Evolutionary conservation across 257 asterid genomes (phyloP).

Genomic region (Gentiana dahurica): DNA sequence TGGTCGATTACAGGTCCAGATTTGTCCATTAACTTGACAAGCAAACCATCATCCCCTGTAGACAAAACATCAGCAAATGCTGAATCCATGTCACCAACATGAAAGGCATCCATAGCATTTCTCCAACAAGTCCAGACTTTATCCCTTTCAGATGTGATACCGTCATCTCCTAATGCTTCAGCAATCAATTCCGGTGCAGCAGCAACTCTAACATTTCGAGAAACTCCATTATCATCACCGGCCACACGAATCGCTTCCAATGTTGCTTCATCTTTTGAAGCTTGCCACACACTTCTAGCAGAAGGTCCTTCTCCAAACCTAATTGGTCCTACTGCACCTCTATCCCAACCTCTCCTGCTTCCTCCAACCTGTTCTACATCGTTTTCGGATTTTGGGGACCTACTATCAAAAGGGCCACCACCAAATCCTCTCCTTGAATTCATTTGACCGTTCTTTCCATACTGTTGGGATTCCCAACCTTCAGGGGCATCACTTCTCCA

Average conservation of each 20-base stretch:
- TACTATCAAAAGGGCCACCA: conserved; percentile 31
- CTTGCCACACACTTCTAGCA: conserved; percentile 99
- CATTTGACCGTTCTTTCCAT: conserved; percentile 55
- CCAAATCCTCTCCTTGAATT: conserved; percentile 54
- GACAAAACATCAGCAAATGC: conserved; percentile 88
- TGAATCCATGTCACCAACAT: conserved; percentile 66
- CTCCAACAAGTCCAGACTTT: conserved; percentile 86
- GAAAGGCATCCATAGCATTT: conserved; percentile 93
- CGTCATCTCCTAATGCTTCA: conserved; percentile 71
- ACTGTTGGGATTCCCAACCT: conserved; percentile 53
- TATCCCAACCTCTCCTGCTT: conserved; percentile 76
- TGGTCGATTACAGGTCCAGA: conserved; percentile 89
- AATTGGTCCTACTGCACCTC: conserved; percentile 56
- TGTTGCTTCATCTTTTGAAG: conserved; percentile 97
- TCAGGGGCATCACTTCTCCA: conserved; percentile 73
- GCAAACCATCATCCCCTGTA: conserved; percentile 77
- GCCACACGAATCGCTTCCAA: conserved; percentile 96
- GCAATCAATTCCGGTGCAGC: conserved; percentile 79
- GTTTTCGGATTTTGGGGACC: conserved; percentile 50
- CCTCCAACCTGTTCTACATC: conserved; percentile 57
- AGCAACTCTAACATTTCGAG: conserved; percentile 69
- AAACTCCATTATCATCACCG: conserved; percentile 75
- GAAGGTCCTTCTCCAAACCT: conserved; percentile 99
- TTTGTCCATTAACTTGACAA: conserved; percentile 87
- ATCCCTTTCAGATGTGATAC: conserved; percentile 57